Percentiles rank a stretch among this genome's conserved stretches.
Evolutionary conservation across 106 monocot species (phyloP).

Genomic region (Alisma plantagoaquatica): DNA sequence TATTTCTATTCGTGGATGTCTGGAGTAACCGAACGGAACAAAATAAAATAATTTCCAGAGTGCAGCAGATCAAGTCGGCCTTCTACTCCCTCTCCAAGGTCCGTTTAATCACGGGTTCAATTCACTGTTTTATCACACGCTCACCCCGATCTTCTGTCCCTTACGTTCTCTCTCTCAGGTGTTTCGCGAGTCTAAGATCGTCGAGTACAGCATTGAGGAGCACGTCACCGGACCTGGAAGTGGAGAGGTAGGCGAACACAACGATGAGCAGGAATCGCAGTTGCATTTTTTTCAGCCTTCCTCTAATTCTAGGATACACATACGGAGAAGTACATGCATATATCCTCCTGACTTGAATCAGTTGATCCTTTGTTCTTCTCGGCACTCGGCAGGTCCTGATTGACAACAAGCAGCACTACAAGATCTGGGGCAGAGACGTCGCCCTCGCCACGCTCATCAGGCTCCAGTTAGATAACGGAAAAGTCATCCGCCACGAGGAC

Average conservation of each 20-base stretch:
- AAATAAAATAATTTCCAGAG: constrained; percentile 33
- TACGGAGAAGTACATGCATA: no score
- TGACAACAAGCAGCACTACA: constrained; percentile 78
- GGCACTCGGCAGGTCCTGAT: constrained; percentile 40
- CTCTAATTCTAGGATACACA: no score
- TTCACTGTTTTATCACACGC: no score
- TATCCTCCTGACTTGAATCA: neutral
- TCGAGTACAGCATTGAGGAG: constrained; percentile 56
- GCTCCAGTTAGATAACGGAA: constrained; percentile 39
- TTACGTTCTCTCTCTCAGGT: constrained; percentile 17
- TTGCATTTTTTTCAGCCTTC: no score
- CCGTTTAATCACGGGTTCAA: no score
- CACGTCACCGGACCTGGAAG: constrained; percentile 33
- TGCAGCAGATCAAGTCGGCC: constrained; percentile 71
- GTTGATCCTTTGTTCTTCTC: no score
- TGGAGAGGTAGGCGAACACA: constrained; percentile 39
- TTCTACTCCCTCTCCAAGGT: constrained; percentile 69
- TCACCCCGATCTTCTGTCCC: neutral
- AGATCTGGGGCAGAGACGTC: constrained; percentile 37
- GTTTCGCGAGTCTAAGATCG: constrained; percentile 62
- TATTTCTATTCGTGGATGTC: no score
- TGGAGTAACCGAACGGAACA: no score
- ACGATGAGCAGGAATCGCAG: no score
- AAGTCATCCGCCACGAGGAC: constrained; percentile 50
- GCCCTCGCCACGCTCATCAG: constrained; percentile 44